Percentiles rank a stretch among this genome's conserved stretches.
phyloP scores from a whole-genome alignment of 805 yeast genomes.

The Komagataella mondaviorum region DNA sequence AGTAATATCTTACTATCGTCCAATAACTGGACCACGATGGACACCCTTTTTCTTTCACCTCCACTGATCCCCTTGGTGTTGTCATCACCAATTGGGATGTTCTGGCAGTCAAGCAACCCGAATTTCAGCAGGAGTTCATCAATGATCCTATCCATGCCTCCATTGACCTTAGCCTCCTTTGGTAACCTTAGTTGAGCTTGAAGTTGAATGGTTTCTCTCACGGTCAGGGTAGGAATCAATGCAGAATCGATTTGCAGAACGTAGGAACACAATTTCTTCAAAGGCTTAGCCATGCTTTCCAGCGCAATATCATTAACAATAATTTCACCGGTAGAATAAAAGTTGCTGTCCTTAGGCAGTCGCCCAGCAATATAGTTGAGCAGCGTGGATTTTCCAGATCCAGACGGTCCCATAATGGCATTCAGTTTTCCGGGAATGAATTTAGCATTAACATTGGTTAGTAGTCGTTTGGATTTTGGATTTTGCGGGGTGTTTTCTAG shows the following conservation, averaged over 20 bases:
- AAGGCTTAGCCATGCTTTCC: conserved; percentile 7
- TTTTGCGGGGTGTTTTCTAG: background rate
- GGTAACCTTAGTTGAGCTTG: conserved; percentile 48
- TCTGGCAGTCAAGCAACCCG: conserved; percentile 57
- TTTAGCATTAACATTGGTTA: conserved; percentile 28
- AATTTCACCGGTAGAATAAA: conserved; percentile 20
- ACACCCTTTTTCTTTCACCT: conserved; percentile 63
- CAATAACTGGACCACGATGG: conserved; percentile 59
- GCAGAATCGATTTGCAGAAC: conserved; percentile 67
- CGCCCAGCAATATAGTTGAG: conserved; percentile 45
- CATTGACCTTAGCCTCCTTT: conserved; percentile 9
- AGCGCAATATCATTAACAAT: conserved; percentile 21
- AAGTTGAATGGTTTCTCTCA: conserved; percentile 51
- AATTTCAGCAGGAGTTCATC: conserved; percentile 36
- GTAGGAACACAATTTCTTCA: conserved; percentile 38
- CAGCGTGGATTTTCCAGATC: conserved; percentile 54
- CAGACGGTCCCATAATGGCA: conserved; percentile 63
- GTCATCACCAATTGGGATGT: conserved; percentile 44
- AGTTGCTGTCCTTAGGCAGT: conserved; percentile 12
- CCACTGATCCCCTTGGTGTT: conserved; percentile 44
- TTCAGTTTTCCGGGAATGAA: conserved; percentile 39
- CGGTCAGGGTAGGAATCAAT: conserved; percentile 52
- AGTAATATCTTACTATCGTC: conserved; percentile 51
- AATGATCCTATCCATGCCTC: conserved; percentile 18
- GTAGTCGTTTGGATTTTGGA: conserved; percentile 1